Conservation (phyloP, 2,329 filamentous ascomycete species). For the Cordyceps pruinosa region DNA sequence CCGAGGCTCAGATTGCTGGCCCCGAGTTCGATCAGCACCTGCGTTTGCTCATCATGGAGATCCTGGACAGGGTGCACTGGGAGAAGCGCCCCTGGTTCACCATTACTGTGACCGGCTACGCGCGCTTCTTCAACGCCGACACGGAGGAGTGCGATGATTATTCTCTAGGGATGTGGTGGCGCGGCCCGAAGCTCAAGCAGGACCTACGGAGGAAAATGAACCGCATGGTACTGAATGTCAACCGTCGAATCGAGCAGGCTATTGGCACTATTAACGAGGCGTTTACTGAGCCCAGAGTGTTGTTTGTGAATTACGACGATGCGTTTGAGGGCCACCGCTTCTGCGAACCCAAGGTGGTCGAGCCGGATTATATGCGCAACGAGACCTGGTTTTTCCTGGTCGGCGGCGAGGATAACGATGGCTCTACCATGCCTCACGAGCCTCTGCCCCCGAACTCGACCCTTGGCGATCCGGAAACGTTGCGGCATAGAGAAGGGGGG, state of each 20-base stretch:
- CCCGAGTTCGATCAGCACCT: conserved; percentile 34
- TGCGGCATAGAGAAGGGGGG: conserved; percentile 22
- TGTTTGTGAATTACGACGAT: conserved; percentile 40
- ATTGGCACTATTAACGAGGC: conserved; percentile 30
- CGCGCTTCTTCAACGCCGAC: conserved; percentile 40
- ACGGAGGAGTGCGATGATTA: conserved; percentile 37
- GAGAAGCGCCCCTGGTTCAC: conserved; percentile 37
- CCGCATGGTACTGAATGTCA: conserved; percentile 35
- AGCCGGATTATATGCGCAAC: conserved; percentile 36
- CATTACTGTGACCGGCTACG: conserved; percentile 41
- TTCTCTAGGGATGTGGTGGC: conserved; percentile 41
- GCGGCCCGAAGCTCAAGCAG: conserved; percentile 34
- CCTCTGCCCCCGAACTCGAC: conserved; percentile 24
- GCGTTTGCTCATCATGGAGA: conserved; percentile 33
- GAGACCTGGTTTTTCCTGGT: conserved; percentile 45
- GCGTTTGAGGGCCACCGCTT: conserved; percentile 40
- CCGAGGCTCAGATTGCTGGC: conserved; percentile 28
- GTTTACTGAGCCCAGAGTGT: conserved; percentile 30
- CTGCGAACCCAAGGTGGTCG: conserved; percentile 31
- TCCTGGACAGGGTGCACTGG: conserved; percentile 37
- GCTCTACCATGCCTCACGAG: conserved; percentile 13
- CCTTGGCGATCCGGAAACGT: conserved; percentile 32
- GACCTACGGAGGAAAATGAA: conserved; percentile 36
- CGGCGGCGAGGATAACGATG: conserved; percentile 34
- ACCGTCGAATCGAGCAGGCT: conserved; percentile 31